Base-by-base conservation (phyloP, 1,284 basidiomycete species). In the Megacollybia platyphylla region DNA sequence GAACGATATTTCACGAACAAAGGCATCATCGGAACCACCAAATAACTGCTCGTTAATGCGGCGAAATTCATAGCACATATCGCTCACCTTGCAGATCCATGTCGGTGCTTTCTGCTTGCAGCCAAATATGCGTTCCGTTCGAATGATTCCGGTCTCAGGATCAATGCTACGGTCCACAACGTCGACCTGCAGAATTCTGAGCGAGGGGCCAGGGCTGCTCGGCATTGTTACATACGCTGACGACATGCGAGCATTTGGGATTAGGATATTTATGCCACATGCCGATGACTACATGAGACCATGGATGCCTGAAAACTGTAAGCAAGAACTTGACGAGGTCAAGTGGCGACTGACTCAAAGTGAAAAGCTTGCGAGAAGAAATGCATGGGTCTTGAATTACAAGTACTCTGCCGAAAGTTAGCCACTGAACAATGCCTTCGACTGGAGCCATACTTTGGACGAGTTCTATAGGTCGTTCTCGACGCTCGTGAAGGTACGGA, bases 211-310 rank as follows among this genome's bases (percentile, higher is more conserved):
- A 24, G 5, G 20, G 3, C 20, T 24, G 20, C 5, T 4, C 5
- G 4, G 20, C 4, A 24, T 24, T 24, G 20, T 5, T 24, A 24
- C 20, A 24, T 34, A 34, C 79, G 48, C 85, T 87, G 51, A 88
- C 71, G 50, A 97, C 93, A 61, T 97, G 92, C 6, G 86, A 78
- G 55, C 91, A 90, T 54, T 86, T 82, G 38, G 89, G 86, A 59
- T 96, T 96, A 39, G 92, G 92, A 61, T 97, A 97, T 70, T 97
- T 97, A 53, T 87, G 84, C 81, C 87, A 89, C 70, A 93, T 85
- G 52, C 84, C 84, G 57, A 83, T 81, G 51, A 90, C 76, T 51
- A 90, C 86, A 65, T 90, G 87, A 40, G 80, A 73, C 73, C 87
- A 89, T 44, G 87, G 73, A 56, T 89, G 87, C 51, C 89, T 92